Percentiles rank a stretch among this genome's conserved stretches.
Conservation (phyloP, 257 asterid species). For the Handroanthus guayacan region DNA sequence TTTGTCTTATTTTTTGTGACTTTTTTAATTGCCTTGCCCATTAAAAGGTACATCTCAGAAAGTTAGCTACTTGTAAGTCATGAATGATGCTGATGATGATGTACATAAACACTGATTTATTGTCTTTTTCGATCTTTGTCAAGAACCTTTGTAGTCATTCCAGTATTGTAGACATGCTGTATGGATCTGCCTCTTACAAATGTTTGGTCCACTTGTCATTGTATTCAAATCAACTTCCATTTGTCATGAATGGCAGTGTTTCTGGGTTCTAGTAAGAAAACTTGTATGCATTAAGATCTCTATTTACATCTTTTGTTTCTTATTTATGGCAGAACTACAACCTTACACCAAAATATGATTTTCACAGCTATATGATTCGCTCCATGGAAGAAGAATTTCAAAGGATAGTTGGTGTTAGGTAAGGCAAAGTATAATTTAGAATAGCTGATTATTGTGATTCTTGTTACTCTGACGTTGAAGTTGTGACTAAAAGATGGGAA, state of each 20-base stretch:
- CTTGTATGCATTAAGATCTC: slow-evolving; percentile 2
- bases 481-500: neutral
- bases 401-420: slow-evolving; percentile 89
- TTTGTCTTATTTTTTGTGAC: neutral
- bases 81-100: neutral
- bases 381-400: slow-evolving; percentile 97
- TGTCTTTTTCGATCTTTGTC: neutral
- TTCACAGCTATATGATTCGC: slow-evolving; percentile 95
- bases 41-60: neutral
- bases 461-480: neutral
- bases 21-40: neutral
- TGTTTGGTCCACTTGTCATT: slow-evolving; percentile 1
- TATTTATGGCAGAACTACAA: slow-evolving; percentile 85
- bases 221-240: neutral
- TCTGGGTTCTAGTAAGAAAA: neutral
- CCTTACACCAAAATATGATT: slow-evolving; percentile 85
- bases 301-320: slow-evolving; percentile 43
- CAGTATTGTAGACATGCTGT: neutral
- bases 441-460: neutral
- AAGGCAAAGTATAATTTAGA: slow-evolving; percentile 25
- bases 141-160: neutral
- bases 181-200: neutral
- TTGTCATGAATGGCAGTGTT: neutral
- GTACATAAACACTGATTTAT: neutral
- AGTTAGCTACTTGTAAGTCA: neutral